A percentile compares a stretch with the other conserved stretches of the same genome.
phyloP scores from a whole-genome alignment of 371 early-diverging fungal genomes.

The Mortierella sp. region DNA sequence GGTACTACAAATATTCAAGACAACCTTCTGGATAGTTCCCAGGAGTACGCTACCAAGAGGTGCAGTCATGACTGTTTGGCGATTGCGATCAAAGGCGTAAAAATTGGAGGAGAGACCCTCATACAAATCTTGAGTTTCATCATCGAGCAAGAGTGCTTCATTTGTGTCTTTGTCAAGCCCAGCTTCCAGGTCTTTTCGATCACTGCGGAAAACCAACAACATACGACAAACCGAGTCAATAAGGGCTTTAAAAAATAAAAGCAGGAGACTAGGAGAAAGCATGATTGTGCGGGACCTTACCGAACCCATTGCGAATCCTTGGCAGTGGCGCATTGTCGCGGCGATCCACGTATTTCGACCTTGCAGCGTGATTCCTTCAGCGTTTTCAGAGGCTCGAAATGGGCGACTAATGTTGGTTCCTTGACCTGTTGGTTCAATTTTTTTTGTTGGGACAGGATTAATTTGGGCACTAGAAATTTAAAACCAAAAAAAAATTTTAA shows the following conservation, averaged over 20 bases:
- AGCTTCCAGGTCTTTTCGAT: conserved; percentile 48
- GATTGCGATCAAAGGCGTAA: conserved; percentile 58
- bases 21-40: conserved; percentile 65
- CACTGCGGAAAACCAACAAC: conserved; percentile 12
- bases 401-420: conserved; percentile 61
- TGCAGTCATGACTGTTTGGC: conserved; percentile 63
- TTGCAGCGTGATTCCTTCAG: conserved; percentile 54
- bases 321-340: conserved; percentile 62
- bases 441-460: not conserved
- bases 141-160: conserved; percentile 69
- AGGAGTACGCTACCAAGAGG: conserved; percentile 67
- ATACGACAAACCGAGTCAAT: not conserved
- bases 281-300: conserved; percentile 39
- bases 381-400: conserved; percentile 54
- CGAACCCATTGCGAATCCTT: conserved; percentile 79
- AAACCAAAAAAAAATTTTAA: too few relatives aligned
- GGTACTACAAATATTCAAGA: conserved; percentile 61
- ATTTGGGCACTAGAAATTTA: not conserved
- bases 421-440: conserved; percentile 48
- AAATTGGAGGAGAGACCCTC: conserved; percentile 79
- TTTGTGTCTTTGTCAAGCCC: conserved; percentile 61
- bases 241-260: not conserved
- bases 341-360: conserved; percentile 63
- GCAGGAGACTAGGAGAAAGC: not conserved
- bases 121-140: conserved; percentile 61